Evolutionary conservation across 2,329 filamentous ascomycete species (phyloP).

Genomic region (Monosporascus sp.): DNA sequence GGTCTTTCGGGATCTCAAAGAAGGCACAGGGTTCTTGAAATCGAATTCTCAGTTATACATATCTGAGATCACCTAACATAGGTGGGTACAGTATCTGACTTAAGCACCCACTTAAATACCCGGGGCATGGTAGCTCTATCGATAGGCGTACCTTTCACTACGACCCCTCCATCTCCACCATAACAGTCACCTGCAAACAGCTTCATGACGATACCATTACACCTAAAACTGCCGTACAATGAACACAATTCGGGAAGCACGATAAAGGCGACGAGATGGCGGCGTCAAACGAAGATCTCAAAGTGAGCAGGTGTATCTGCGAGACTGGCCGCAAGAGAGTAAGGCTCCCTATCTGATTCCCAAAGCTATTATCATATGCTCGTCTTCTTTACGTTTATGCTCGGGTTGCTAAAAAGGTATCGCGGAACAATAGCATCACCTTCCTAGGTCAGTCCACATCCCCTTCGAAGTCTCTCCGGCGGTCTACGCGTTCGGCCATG

Average conservation of each 20-base stretch:
- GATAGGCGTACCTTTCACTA: background rate
- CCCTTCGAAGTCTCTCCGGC: slow-evolving; percentile 8
- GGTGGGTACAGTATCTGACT: no score
- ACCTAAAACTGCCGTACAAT: background rate
- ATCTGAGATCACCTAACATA: no score
- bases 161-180: background rate
- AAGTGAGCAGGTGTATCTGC: slow-evolving; percentile 16
- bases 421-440: slow-evolving; percentile 11
- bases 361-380: background rate
- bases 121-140: background rate
- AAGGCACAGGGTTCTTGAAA: no score
- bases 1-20: no score
- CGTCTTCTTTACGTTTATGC: background rate
- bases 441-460: slow-evolving; percentile 9
- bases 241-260: background rate
- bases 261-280: slow-evolving; percentile 13
- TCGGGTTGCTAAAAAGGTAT: background rate
- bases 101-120: no score
- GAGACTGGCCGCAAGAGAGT: slow-evolving; percentile 21
- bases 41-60: no score
- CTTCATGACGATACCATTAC: background rate
- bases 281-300: slow-evolving; percentile 11
- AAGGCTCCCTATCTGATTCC: slow-evolving; percentile 3
- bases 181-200: background rate
- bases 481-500: background rate